Base-by-base conservation (phyloP, 2,329 filamentous ascomycete species). In the Chrysosporium keratinophilum region DNA sequence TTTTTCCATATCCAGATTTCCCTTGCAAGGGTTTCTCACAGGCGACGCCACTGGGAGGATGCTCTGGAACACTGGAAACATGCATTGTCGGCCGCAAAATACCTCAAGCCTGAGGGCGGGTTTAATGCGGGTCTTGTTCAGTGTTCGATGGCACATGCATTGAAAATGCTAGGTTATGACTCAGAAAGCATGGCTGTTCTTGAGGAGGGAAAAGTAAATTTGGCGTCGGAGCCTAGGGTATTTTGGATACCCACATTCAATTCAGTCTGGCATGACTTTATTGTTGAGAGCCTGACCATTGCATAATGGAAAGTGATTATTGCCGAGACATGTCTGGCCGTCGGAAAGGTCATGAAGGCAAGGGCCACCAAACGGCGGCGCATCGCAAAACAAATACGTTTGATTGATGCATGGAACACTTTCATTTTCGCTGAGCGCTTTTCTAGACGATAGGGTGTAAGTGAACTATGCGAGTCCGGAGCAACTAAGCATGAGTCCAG, bases 81-180 rank as follows among this genome's bases (percentile, higher is more conserved):
- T 15, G 37, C 47, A n/a, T 31, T 55, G 19, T 44, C 34, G 17
- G 23, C 46, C 20, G 19, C 48, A 15, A 50, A 43, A 37, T 15
- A 12, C 34, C 42, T 33, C 42, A 34, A 44, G n/a, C 40, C 20
- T 33, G 20, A 35, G 3, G 45, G 42, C 41, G 42, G 49, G 12
- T 57, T 57, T 33, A 55, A 54, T 44, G 33, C 50, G n/a, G 53
- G 55, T 43, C 23, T 57, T 45, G 46, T 59, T 20, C 54, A 45
- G 19, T 56, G 44, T 17, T 59, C 57, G 9, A 54, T 58, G 19
- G 55, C 55, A 34, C 55, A 58, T 34, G 52, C 41, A 14, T 48
- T 57, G 40, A 17, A 6, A 10, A 4, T 42, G 40, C 11, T 17
- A 6, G 40, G n/a, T 14, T 10, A 11, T 19, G 40, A 42, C 4